Evolutionary conservation across 176 grass and related monocot genomes (phyloP), one percentile per base, ranked within the genome.

Genomic region (Panicum miliaceum): DNA sequence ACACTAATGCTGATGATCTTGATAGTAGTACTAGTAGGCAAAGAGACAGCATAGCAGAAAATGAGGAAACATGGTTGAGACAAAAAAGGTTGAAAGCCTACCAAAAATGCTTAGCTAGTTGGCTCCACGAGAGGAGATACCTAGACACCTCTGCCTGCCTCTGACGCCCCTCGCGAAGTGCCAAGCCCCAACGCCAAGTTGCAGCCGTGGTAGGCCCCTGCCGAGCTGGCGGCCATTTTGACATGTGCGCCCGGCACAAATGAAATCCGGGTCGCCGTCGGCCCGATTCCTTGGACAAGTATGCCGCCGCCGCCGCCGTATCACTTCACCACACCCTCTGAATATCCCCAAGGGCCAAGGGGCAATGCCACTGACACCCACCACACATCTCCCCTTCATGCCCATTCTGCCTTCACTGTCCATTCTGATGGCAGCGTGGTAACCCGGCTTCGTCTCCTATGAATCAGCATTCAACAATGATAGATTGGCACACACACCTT

Each of bases 191-290:
- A 16, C 42, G 26, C 13, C 40, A 23, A 23, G 40, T 73, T 74
- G 70, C 27, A 54, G 6, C 38, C 29, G 12, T 8, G 45, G 70
- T 74, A 75, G 81, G 68, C 8, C 67, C 79, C 34, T 52, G 80
- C 74, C 69, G 75, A 87, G 84, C 84, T 90, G 89, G 89, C 48
- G 20, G 1, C 84, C 84, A 90, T 84, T 87, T 90, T 83, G 3
- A 41, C 81, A 84, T 73, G 48, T 84, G 87, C 81, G 68, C 60
- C 60, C 29, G 29, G 7, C 50, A 20, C 45, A 85, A 81, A 78
- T 77, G 90, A 85, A 86, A 88, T 20, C 34, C 16, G 20, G 22
- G 81, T 88, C 85, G 19, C 71, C 81, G 35, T 32, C 61, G n/a
- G 25, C 63, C 40, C 13, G 79, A 77, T 71, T 71, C 53, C 71